Evolutionary conservation across 2,329 filamentous ascomycete genomes (phyloP), one percentile per base, ranked within the genome.

Genomic region (Alternaria rosae): DNA sequence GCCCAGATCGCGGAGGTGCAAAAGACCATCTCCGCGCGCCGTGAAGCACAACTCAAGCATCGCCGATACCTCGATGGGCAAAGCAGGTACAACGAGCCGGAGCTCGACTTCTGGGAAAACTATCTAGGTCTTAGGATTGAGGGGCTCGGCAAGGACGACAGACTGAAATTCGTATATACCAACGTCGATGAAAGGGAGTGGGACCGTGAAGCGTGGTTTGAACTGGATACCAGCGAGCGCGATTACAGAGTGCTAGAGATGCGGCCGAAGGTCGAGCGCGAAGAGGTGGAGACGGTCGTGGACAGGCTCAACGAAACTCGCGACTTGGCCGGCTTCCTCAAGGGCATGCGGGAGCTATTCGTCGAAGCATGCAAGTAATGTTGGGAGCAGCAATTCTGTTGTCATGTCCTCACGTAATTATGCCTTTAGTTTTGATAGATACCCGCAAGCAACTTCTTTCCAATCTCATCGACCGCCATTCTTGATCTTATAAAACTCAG

Each of bases 101-200:
- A 99, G 82, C 85, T 99, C 47, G 92, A 94, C 70, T 98, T 98
- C 77, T 99, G 95, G 95, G 92, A 97, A 78, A 91, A 91, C 57
- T 95, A 94, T 76, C 83, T 99, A 62, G 94, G 94, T 61, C 80
- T 98, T 76, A 85, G 91, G 63, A 96, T 99, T 74, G 94, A 98
- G 76, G 94, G 94, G 2, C 92, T 92, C 0, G 94, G 92, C 1
- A 87, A 88, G 75, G 89, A 92, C 65, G 94, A 97, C 80, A 87
- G 92, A 25, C 84, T 99, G 70, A 94, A 94, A 79, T 97, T 99
- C 78, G 87, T 95, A 3, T 99, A 93, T 76, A 91, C 89, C 26
- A 92, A 96, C 78, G 84, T 98, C 47, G 89, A 96, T 75, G 93
- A 97, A 82, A 88, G 89, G 72, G 90, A 95, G 76, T 94, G 92